These are phyloP conservation scores for Aspergillus sp. DNA, from an alignment of 2,329 filamentous ascomycete species.

Conservation along the genomic window DNA sequence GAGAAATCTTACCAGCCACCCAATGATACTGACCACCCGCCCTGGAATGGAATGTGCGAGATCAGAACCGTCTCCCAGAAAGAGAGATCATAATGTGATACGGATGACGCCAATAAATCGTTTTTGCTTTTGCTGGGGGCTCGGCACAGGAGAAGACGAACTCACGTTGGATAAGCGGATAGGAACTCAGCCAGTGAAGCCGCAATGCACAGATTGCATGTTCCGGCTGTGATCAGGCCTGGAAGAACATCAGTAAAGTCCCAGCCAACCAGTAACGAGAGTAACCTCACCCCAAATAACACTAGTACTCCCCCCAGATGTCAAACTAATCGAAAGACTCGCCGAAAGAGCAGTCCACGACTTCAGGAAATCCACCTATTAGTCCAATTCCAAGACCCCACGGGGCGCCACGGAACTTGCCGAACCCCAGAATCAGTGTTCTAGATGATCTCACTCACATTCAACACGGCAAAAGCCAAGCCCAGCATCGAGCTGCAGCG, in stretches of 20 bases:
- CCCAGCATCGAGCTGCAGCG: slow-evolving; percentile 54
- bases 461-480: slow-evolving; percentile 61
- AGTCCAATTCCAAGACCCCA: no score
- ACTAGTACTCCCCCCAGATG: slow-evolving; percentile 69
- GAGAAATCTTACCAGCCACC: slow-evolving; percentile 54
- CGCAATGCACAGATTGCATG: slow-evolving; percentile 70
- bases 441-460: slow-evolving; percentile 33
- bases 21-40: slow-evolving; percentile 68
- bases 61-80: neutral
- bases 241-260: neutral
- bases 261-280: neutral
- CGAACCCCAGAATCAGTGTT: no score
- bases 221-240: slow-evolving; percentile 56
- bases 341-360: slow-evolving; percentile 62
- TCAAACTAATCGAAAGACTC: slow-evolving; percentile 60
- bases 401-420: no score
- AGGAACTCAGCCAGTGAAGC: slow-evolving; percentile 69
- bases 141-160: neutral
- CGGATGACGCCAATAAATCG: no score
- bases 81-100: no score
- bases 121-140: no score
- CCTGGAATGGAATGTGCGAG: slow-evolving; percentile 9
- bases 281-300: slow-evolving; percentile 66
- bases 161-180: slow-evolving; percentile 58
- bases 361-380: slow-evolving; percentile 11